These are phyloP conservation scores for Pyrenopolyporus hunteri DNA, from an alignment of 495 filamentous ascomycete genomes.

Conservation along the genomic window DNA sequence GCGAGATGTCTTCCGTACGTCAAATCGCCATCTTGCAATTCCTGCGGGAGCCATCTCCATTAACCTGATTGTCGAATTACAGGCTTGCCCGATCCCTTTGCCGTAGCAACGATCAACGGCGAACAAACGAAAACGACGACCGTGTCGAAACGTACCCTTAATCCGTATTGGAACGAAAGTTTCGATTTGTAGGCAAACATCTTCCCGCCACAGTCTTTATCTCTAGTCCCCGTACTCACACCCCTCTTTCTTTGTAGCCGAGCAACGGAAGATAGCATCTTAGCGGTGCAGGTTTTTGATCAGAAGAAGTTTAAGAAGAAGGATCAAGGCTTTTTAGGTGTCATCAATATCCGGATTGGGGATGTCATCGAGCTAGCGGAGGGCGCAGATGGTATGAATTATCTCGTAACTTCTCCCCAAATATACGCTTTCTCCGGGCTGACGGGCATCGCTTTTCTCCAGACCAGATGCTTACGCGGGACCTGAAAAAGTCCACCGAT, in stretches of 20 bases:
- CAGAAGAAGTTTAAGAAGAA: slow-evolving; percentile 99
- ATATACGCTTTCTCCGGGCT: slow-evolving; percentile 8
- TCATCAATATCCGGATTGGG: slow-evolving; percentile 95
- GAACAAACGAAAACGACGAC: slow-evolving; percentile 96
- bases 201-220: not conserved
- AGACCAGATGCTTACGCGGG: slow-evolving; percentile 95
- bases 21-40: slow-evolving; percentile 22
- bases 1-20: slow-evolving; percentile 96
- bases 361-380: slow-evolving; percentile 88
- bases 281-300: slow-evolving; percentile 98
- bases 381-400: slow-evolving; percentile 82
- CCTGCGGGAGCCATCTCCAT: slow-evolving; percentile 3
- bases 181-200: slow-evolving; percentile 91
- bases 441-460: slow-evolving; percentile 20
- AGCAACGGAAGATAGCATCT: slow-evolving; percentile 91
- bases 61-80: slow-evolving; percentile 33
- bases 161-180: slow-evolving; percentile 98
- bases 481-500: slow-evolving; percentile 98
- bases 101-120: slow-evolving; percentile 92
- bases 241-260: slow-evolving; percentile 63
- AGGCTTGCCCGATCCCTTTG: slow-evolving; percentile 98
- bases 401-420: not conserved
- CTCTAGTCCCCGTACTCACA: slow-evolving; percentile 35
- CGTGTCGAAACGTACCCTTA: slow-evolving; percentile 95
- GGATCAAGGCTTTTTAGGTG: slow-evolving; percentile 97